A percentile compares a stretch with the other conserved stretches of the same genome.
Conservation (phyloP, 768 basidiomycete genomes). For the Suillus alpinus region DNA sequence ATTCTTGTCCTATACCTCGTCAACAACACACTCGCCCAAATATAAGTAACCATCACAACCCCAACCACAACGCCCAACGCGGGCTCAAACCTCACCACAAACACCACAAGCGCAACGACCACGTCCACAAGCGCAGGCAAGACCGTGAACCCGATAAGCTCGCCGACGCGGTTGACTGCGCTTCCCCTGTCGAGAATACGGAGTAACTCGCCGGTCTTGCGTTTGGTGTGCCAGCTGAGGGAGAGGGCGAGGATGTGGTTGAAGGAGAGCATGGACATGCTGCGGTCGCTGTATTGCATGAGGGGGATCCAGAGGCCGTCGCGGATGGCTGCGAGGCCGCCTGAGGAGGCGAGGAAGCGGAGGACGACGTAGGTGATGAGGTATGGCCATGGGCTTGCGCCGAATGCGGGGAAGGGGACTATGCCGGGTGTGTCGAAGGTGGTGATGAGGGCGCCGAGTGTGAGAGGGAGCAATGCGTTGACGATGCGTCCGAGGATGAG, state of each 20-base stretch:
- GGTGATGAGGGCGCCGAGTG: slow-evolving; percentile 49
- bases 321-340: slow-evolving; percentile 69
- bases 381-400: slow-evolving; percentile 62
- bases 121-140: slow-evolving; percentile 83
- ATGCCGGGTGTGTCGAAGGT: slow-evolving; percentile 16
- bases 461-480: slow-evolving; percentile 67
- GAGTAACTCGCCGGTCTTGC: slow-evolving; percentile 68
- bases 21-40: slow-evolving; percentile 46
- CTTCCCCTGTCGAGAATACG: slow-evolving; percentile 75
- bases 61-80: slow-evolving; percentile 64
- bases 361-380: slow-evolving; percentile 67
- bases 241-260: slow-evolving; percentile 86
- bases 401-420: slow-evolving; percentile 14
- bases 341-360: slow-evolving; percentile 72
- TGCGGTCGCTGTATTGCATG: slow-evolving; percentile 83
- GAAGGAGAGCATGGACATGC: slow-evolving; percentile 59
- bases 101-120: slow-evolving; percentile 64
- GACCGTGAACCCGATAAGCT: slow-evolving; percentile 82
- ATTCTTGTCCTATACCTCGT: slow-evolving; percentile 73
- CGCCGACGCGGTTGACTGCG: slow-evolving; percentile 81
- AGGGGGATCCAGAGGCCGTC: slow-evolving; percentile 83
- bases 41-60: slow-evolving; percentile 68
- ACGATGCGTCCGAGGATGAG: slow-evolving; percentile 75
- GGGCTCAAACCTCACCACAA: slow-evolving; percentile 63
- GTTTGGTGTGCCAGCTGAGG: slow-evolving; percentile 76